Conservation (phyloP, 345 rosid species). For the Lumnitzera littorea region DNA sequence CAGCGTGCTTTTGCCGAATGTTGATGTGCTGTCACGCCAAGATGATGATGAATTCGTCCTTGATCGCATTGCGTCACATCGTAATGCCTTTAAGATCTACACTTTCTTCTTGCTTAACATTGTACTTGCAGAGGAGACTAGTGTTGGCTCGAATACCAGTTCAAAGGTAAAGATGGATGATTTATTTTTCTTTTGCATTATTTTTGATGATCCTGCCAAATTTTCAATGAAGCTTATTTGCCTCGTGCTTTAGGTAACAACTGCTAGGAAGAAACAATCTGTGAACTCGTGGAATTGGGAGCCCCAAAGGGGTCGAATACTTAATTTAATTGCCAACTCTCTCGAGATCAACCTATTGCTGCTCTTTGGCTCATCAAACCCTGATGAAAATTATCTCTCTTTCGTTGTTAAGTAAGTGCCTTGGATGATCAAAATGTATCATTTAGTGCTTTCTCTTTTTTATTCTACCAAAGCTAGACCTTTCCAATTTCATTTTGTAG, state of each 20-base stretch:
- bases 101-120: constrained; percentile 71
- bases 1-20: constrained; percentile 88
- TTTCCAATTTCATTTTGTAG: constrained; percentile 34
- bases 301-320: constrained; percentile 72
- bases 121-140: constrained; percentile 52
- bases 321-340: constrained; percentile 81
- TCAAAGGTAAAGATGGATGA: constrained; percentile 39
- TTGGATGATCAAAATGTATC: constrained; percentile 2
- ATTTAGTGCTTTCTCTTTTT: not conserved
- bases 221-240: constrained; percentile 8
- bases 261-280: constrained; percentile 57
- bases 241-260: constrained; percentile 41
- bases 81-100: constrained; percentile 92
- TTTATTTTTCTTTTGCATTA: not conserved
- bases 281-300: constrained; percentile 85
- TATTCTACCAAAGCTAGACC: constrained; percentile 8
- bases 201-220: not conserved
- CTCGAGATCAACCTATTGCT: constrained; percentile 77
- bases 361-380: constrained; percentile 82
- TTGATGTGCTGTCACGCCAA: constrained; percentile 71
- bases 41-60: constrained; percentile 39
- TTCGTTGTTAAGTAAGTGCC: constrained; percentile 67
- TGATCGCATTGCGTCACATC: constrained; percentile 58
- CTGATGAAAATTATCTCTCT: constrained; percentile 86
- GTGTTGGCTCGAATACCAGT: constrained; percentile 25